phyloP scores from a whole-genome alignment of 805 yeast genomes.

The Saccharomycopsis fermentans region DNA sequence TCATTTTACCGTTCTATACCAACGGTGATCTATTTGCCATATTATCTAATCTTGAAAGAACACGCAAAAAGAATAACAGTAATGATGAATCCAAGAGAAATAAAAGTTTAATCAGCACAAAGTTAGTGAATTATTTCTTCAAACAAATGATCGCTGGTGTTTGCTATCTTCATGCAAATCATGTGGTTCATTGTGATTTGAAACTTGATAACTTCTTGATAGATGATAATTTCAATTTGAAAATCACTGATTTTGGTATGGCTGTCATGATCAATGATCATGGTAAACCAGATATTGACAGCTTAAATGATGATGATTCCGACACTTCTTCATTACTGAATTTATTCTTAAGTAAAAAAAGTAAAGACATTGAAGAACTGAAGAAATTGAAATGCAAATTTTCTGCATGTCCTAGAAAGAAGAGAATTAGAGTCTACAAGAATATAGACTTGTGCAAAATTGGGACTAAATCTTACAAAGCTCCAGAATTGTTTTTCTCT shows the following conservation, averaged over 20 bases:
- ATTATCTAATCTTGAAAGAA: conserved; percentile 4
- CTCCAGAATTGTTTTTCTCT: conserved; percentile 16
- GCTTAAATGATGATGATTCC: neutral
- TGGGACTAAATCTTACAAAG: conserved; percentile 17
- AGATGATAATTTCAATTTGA: conserved; percentile 77
- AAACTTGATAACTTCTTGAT: conserved; percentile 85
- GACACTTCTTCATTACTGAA: neutral
- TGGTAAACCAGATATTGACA: neutral
- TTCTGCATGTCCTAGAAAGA: no score
- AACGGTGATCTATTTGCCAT: conserved; percentile 16
- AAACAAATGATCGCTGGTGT: conserved; percentile 36
- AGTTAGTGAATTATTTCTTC: conserved; percentile 11
- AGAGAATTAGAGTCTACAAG: neutral
- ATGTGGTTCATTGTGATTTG: conserved; percentile 82
- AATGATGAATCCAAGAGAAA: neutral
- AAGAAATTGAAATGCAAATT: no score
- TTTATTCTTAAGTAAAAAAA: no score
- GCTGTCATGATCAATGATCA: conserved; percentile 3
- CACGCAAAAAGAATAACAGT: neutral
- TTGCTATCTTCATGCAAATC: conserved; percentile 54
- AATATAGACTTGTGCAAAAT: conserved; percentile 7
- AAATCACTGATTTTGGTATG: conserved; percentile 85
- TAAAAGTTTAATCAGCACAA: conserved; percentile 3
- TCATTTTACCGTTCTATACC: conserved; percentile 13
- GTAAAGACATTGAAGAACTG: no score